A percentile compares a stretch with the other conserved stretches of the same genome.
Conservation (phyloP, 305 asterid genomes). For the Fraxinus latifolia region DNA sequence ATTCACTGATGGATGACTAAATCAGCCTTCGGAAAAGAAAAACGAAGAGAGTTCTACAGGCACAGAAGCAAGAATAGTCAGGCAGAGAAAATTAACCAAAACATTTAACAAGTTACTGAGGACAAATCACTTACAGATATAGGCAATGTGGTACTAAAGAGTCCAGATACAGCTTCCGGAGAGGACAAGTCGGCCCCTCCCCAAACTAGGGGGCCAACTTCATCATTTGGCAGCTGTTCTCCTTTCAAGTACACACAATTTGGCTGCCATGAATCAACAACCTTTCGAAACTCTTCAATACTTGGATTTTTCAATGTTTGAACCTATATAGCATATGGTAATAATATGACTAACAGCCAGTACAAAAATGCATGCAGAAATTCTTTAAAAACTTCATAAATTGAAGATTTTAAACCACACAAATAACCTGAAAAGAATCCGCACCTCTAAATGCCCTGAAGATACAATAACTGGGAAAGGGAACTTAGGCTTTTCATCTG, state of each 20-base stretch:
- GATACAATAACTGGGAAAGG: conserved; percentile 72
- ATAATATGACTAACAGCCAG: conserved; percentile 11
- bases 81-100: not conserved
- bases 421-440: conserved; percentile 16
- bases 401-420: not conserved
- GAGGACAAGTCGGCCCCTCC: conserved; percentile 63
- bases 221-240: conserved; percentile 54
- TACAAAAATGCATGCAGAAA: not conserved
- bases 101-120: conserved; percentile 5
- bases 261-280: conserved; percentile 73
- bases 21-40: not conserved
- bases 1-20: not conserved
- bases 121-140: conserved; percentile 54
- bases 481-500: conserved; percentile 41
- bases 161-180: conserved; percentile 57
- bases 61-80: not conserved
- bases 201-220: conserved; percentile 60
- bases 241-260: conserved; percentile 83
- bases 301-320: conserved; percentile 73
- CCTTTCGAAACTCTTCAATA: conserved; percentile 62
- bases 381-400: not conserved
- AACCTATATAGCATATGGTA: conserved; percentile 46
- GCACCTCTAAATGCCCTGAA: conserved; percentile 88
- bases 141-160: conserved; percentile 58
- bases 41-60: not conserved